These are phyloP conservation scores for Plasmodium vivax DNA, from an alignment of 169 alveolate genomes.

Conservation along the genomic window DNA sequence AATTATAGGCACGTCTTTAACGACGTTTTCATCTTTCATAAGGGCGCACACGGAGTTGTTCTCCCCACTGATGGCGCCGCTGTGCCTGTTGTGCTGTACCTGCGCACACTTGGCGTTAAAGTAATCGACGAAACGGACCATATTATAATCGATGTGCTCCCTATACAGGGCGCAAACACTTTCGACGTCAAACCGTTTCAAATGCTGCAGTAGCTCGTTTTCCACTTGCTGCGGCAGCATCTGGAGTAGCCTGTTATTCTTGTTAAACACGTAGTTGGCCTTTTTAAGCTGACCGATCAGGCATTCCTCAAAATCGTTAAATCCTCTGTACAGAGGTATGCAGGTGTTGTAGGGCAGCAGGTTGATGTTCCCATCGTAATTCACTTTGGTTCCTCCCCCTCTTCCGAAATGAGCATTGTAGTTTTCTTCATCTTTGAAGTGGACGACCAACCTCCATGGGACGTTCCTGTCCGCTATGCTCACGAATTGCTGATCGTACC, in stretches of 20 bases:
- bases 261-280: constrained; percentile 29
- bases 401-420: constrained; percentile 3
- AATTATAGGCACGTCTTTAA: constrained; percentile 63
- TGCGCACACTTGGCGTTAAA: constrained; percentile 17
- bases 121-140: constrained; percentile 34
- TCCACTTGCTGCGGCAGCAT: constrained; percentile 36
- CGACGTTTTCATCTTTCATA: constrained; percentile 17
- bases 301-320: constrained; percentile 42
- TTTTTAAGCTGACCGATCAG: constrained; percentile 37
- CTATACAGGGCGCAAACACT: constrained; percentile 46
- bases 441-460: constrained; percentile 42
- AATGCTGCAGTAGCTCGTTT: constrained; percentile 21
- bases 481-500: constrained; percentile 49
- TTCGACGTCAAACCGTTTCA: constrained; percentile 41
- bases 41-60: background rate
- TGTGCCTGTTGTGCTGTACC: background rate
- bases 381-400: background rate
- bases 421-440: constrained; percentile 53
- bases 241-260: constrained; percentile 36
- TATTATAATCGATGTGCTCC: constrained; percentile 46
- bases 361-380: constrained; percentile 8
- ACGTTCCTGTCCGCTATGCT: constrained; percentile 51
- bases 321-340: constrained; percentile 60
- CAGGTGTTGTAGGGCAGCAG: constrained; percentile 35
- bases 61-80: background rate